Conservation (phyloP, 805 yeast genomes). For the Myxozyma udenii region DNA sequence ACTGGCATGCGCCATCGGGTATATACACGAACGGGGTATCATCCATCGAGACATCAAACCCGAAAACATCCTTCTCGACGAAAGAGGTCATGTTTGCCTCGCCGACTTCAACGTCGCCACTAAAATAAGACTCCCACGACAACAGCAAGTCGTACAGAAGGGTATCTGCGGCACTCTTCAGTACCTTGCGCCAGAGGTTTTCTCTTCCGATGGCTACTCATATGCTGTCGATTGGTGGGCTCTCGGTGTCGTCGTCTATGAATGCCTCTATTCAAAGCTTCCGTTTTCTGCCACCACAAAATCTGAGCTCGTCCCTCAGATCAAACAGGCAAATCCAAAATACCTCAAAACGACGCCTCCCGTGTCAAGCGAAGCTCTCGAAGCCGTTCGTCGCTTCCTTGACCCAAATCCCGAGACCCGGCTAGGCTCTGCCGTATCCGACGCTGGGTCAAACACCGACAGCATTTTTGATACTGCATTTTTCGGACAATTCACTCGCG, state of each 20-base stretch:
- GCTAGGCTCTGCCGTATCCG: constrained; percentile 52
- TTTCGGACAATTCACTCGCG: constrained; percentile 47
- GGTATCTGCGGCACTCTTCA: constrained; percentile 34
- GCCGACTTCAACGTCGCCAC: constrained; percentile 51
- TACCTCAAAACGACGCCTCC: constrained; percentile 39
- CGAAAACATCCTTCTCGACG: constrained; percentile 51
- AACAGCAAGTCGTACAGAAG: constrained; percentile 2
- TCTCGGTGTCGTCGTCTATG: constrained; percentile 38
- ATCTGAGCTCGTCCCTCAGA: constrained; percentile 8
- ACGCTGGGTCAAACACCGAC: constrained; percentile 53
- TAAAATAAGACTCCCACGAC: background rate
- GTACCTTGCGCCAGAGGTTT: constrained; percentile 37
- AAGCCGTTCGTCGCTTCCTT: constrained; percentile 62
- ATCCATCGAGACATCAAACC: constrained; percentile 31
- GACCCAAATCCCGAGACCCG: constrained; percentile 61
- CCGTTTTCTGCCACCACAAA: constrained; percentile 31
- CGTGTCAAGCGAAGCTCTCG: constrained; percentile 64
- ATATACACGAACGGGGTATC: constrained; percentile 23
- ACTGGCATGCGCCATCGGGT: constrained; percentile 34
- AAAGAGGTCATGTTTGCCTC: constrained; percentile 61
- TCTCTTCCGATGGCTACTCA: constrained; percentile 29
- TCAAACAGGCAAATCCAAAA: constrained; percentile 6
- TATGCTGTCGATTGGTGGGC: constrained; percentile 39
- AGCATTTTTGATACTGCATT: constrained; percentile 78
- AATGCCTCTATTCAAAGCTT: constrained; percentile 33